Conservation (phyloP, 257 asterid genomes). For the Solanum piurae region DNA sequence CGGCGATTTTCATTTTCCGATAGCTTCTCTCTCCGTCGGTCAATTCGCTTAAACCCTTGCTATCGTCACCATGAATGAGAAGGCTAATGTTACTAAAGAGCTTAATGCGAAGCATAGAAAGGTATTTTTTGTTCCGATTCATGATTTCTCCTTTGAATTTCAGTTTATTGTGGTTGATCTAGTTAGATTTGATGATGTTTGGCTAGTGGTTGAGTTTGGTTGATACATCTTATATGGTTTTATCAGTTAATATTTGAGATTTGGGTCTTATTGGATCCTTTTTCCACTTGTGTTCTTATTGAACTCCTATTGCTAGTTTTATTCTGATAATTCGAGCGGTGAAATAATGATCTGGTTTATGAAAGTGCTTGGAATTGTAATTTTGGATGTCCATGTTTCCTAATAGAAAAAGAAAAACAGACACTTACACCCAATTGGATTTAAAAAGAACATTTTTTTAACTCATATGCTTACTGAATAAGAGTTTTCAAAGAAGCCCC, state of each 20-base stretch:
- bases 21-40: conserved; percentile 5
- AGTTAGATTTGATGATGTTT: neutral
- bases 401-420: neutral
- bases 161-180: conserved; percentile 4
- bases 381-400: neutral
- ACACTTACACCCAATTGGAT: neutral
- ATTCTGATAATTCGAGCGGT: neutral
- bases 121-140: conserved; percentile 29
- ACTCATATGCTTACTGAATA: neutral
- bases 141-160: neutral
- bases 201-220: neutral
- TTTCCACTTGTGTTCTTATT: neutral
- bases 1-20: conserved; percentile 2
- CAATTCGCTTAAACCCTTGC: neutral
- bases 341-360: neutral
- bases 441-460: neutral
- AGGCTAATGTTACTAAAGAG: conserved; percentile 93
- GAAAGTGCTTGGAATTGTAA: neutral
- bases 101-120: conserved; percentile 89
- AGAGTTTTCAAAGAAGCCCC: neutral
- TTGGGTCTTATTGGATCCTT: neutral
- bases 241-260: neutral
- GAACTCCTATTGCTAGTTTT: neutral
- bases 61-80: conserved; percentile 64
- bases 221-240: neutral